Evolutionary conservation across 768 basidiomycete genomes (phyloP), one percentile per base, ranked within the genome.

Genomic region (Lactarius sp.): DNA sequence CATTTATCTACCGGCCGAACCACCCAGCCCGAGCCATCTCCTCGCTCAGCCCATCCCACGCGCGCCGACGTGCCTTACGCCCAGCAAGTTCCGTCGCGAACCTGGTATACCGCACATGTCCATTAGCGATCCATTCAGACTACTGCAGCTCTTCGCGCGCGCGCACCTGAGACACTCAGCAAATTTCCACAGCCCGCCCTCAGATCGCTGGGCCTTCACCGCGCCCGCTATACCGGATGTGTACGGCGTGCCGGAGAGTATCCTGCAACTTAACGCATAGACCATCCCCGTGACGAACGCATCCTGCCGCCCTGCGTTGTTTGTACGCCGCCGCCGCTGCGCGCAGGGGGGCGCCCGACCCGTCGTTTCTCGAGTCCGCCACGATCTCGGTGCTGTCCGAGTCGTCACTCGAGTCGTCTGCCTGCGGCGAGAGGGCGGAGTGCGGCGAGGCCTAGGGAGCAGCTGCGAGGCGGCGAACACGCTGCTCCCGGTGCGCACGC

Each of bases 211-310:
- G 7, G 64, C 54, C 9, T 54, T 59, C 9, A 67, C 67, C 4
- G 51, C 31, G 16, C 61, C 66, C 22, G 66, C 69, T 20, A 78
- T 73, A 0, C 79, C 78, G 33, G 86, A 88, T 7, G 84, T 85
- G 73, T 89, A 92, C 18, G 89, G 92, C 13, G 81, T 73, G 0
- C 92, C 90, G 39, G 91, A 92, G 54, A 86, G 75, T 57, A 91
- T 75, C 53, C 83, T 79, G 68, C 89, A 76, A 60, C 86, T 91
- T 68, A 94, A 71, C 0, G 90, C 84, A 73, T 83, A 93, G 59
- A 94, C 87, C 90, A 94, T 92, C 9, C 90, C 92, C 0, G 88
- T 85, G n/a, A 91, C 82, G 68, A 91, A 92, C 4, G 90, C 90
- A 62, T 89, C 86, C 67, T 91, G n/a, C 87, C 2, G 87, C 86